phyloP scores from a whole-genome alignment of 768 basidiomycete genomes.

The Tricholoma sp. region DNA sequence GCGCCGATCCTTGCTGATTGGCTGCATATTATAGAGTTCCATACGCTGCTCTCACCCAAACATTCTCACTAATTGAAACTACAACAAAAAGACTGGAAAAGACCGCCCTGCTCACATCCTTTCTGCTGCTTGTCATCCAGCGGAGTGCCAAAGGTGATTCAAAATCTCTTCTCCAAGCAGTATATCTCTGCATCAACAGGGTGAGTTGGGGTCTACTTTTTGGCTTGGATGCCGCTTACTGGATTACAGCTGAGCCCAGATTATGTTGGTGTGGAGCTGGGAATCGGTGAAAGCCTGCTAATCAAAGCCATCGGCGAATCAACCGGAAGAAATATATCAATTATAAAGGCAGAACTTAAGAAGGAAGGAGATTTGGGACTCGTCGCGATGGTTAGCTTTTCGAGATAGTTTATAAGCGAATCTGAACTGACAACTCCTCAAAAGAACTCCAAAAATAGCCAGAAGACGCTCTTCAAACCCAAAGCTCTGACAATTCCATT shows the following conservation, averaged over 20 bases:
- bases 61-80: constrained; percentile 84
- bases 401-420: neutral
- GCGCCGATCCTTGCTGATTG: neutral
- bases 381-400: constrained; percentile 78
- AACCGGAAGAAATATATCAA: constrained; percentile 78
- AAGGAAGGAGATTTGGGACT: constrained; percentile 93
- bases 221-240: constrained; percentile 6
- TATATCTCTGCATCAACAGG: constrained; percentile 96
- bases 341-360: constrained; percentile 89
- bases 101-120: constrained; percentile 79
- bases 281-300: constrained; percentile 91
- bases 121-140: constrained; percentile 86
- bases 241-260: constrained; percentile 78
- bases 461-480: constrained; percentile 92
- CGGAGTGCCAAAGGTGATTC: constrained; percentile 72
- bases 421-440: neutral
- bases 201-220: constrained; percentile 38
- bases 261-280: constrained; percentile 91
- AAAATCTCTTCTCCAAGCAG: constrained; percentile 75
- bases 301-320: constrained; percentile 95
- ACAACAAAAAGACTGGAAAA: constrained; percentile 97
- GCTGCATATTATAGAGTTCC: constrained; percentile 60
- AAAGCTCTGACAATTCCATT: constrained; percentile 84
- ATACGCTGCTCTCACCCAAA: constrained; percentile 86
- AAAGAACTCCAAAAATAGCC: constrained; percentile 89